A percentile compares a stretch with the other conserved stretches of the same genome.
phyloP scores from a whole-genome alignment of 2,329 filamentous ascomycete species.

The Raffaelea deltoideospora region DNA sequence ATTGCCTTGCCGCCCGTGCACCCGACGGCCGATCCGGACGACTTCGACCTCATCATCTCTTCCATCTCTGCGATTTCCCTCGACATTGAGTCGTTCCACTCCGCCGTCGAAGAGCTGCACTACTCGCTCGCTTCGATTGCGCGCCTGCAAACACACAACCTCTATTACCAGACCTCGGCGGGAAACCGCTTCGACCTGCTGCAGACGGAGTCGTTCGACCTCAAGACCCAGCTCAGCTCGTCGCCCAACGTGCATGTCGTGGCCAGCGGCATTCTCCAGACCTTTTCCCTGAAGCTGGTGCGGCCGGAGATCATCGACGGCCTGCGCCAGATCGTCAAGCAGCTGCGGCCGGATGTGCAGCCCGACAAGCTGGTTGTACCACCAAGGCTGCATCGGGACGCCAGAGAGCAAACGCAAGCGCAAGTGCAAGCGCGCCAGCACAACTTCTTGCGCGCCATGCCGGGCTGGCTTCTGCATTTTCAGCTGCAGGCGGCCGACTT shows the following conservation, averaged over 20 bases:
- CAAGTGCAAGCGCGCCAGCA: no score
- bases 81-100: slow-evolving; percentile 93
- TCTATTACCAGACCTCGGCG: slow-evolving; percentile 86
- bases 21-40: slow-evolving; percentile 48
- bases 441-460: slow-evolving; percentile 67
- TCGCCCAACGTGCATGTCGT: slow-evolving; percentile 75
- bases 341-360: slow-evolving; percentile 58
- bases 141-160: slow-evolving; percentile 67
- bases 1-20: slow-evolving; percentile 74
- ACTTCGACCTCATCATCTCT: slow-evolving; percentile 90
- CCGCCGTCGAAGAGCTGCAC: slow-evolving; percentile 64
- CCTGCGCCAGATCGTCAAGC: slow-evolving; percentile 76
- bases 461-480: slow-evolving; percentile 71
- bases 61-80: slow-evolving; percentile 87
- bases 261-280: slow-evolving; percentile 65
- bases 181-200: slow-evolving; percentile 76
- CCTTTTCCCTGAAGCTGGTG: slow-evolving; percentile 78
- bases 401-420: neutral
- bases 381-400: no score
- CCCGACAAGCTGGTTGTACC: slow-evolving; percentile 47
- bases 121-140: slow-evolving; percentile 76
- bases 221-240: slow-evolving; percentile 73
- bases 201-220: slow-evolving; percentile 72
- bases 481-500: slow-evolving; percentile 80
- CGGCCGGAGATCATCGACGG: slow-evolving; percentile 87